Conservation (phyloP, 257 asterid species). For the Penstemon newberryi region DNA sequence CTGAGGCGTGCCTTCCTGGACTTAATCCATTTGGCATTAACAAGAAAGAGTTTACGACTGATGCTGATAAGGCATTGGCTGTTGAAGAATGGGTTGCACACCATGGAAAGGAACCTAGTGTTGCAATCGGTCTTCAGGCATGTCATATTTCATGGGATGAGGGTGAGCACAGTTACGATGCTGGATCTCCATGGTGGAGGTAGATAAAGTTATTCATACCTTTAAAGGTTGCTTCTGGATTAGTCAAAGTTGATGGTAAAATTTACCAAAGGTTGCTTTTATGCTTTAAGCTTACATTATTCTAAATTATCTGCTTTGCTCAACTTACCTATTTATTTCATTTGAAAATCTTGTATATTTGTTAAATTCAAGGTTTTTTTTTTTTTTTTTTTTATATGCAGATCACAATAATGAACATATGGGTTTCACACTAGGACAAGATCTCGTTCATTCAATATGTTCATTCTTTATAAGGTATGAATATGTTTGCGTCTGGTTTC, state of each 20-base stretch:
- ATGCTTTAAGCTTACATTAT: no score
- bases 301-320: no score
- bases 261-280: constrained; percentile 1
- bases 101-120: constrained; percentile 83
- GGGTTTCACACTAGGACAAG: no score
- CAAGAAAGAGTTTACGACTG: constrained; percentile 40
- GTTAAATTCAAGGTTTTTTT: no score
- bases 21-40: constrained; percentile 63
- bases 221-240: neutral
- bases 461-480: neutral
- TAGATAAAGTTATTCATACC: constrained; percentile 24
- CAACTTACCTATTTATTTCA: no score
- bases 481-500: constrained; percentile 16
- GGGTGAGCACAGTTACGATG: constrained; percentile 64
- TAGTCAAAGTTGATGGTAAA: constrained; percentile 5
- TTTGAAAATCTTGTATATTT: no score
- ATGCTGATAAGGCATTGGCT: constrained; percentile 47
- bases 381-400: no score
- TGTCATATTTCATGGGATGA: constrained; percentile 83
- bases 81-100: constrained; percentile 72
- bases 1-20: constrained; percentile 57
- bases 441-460: neutral
- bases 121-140: constrained; percentile 89
- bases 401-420: no score
- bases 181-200: constrained; percentile 94